phyloP scores from a whole-genome alignment of 148 eudicot genomes.

The Heliosperma pusillum region DNA sequence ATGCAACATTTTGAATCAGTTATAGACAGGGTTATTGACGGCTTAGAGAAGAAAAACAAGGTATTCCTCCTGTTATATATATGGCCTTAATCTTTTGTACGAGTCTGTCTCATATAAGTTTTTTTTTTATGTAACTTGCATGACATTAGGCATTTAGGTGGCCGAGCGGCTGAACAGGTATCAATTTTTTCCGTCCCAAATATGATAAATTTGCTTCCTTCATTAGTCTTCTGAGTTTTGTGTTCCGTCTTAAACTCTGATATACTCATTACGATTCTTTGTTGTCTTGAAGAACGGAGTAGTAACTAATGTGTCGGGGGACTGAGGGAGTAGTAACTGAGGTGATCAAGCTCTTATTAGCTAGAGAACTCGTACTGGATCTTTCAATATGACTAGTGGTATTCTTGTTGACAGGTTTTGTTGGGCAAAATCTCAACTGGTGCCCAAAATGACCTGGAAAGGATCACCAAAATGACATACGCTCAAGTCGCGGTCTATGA shows the following conservation, averaged over 20 bases:
- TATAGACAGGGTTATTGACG: slow-evolving; percentile 83
- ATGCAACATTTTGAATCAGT: slow-evolving; percentile 87
- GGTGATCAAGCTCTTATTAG: no score
- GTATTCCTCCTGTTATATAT: slow-evolving; percentile 23
- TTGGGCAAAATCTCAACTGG: slow-evolving; percentile 86
- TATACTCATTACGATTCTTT: no score
- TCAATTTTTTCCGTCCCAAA: background rate
- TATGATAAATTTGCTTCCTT: background rate
- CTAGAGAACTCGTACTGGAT: background rate
- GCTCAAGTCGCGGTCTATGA: slow-evolving; percentile 91
- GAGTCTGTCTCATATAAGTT: no score
- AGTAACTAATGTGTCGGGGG: no score
- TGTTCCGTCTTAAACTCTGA: background rate
- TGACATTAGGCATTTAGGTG: slow-evolving; percentile 98
- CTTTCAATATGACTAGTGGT: background rate
- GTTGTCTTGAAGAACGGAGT: no score
- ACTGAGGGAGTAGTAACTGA: no score
- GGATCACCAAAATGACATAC: slow-evolving; percentile 86
- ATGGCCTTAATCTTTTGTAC: background rate
- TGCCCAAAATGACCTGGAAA: slow-evolving; percentile 86
- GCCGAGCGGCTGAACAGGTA: slow-evolving; percentile 94
- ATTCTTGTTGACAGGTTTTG: slow-evolving; percentile 45
- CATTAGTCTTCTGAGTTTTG: background rate
- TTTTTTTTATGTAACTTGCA: slow-evolving; percentile 58
- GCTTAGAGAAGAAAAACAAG: slow-evolving; percentile 88